A percentile compares a stretch with the other conserved stretches of the same genome.
These are phyloP conservation scores for Fraxinus pennsylvanica DNA, from an alignment of 257 asterid species.

Conservation along the genomic window DNA sequence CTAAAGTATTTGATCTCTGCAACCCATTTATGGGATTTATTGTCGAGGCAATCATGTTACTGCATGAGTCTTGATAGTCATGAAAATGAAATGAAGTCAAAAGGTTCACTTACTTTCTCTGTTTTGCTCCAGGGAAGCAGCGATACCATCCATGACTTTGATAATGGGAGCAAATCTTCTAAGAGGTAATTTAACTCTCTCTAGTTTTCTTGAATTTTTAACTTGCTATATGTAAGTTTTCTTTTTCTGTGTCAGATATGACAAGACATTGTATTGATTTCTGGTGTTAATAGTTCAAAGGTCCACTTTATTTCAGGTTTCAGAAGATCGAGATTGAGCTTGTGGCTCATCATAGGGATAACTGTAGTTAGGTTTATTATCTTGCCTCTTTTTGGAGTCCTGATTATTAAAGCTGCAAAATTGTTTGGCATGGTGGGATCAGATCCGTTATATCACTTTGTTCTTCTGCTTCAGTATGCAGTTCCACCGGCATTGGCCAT, in stretches of 20 bases:
- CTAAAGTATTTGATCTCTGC: neutral
- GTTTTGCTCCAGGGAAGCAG: conserved; percentile 28
- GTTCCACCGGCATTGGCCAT: conserved; percentile 33
- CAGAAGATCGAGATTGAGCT: conserved; percentile 28
- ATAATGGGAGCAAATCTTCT: conserved; percentile 35
- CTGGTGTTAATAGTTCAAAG: neutral
- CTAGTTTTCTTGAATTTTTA: neutral
- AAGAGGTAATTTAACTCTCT: conserved; percentile 19
- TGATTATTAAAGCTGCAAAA: conserved; percentile 17
- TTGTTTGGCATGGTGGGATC: conserved; percentile 26
- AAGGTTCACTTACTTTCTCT: neutral
- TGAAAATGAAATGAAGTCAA: neutral
- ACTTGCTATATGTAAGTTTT: neutral
- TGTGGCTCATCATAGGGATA: conserved; percentile 29
- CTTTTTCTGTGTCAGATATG: neutral
- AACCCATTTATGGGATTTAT: neutral
- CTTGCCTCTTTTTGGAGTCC: conserved; percentile 23
- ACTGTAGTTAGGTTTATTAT: conserved; percentile 14
- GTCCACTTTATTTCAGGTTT: conserved; percentile 21
- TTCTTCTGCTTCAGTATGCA: conserved; percentile 30
- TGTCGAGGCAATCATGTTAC: neutral
- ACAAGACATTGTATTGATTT: neutral
- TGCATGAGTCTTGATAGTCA: neutral
- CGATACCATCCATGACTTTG: conserved; percentile 33
- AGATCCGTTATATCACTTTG: conserved; percentile 33